Conservation (phyloP, 768 basidiomycete genomes). For the Clavulina sp. region DNA sequence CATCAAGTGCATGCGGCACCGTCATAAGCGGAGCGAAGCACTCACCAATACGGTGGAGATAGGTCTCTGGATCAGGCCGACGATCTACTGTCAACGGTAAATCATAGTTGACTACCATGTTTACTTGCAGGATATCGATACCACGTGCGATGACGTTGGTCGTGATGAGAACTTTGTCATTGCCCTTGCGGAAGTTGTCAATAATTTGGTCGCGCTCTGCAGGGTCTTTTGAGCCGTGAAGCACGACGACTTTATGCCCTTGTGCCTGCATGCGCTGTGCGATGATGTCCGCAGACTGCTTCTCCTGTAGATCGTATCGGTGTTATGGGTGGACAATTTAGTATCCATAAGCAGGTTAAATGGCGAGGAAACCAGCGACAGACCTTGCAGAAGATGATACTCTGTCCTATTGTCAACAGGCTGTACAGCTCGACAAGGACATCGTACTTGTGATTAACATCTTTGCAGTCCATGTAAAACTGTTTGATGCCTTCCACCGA, state of each 20-base stretch:
- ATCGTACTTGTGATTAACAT: constrained; percentile 89
- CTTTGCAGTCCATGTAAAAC: constrained; percentile 91
- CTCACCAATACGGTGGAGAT: constrained; percentile 92
- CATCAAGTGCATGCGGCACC: not conserved
- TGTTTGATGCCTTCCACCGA: constrained; percentile 89
- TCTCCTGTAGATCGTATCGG: too few species aligned
- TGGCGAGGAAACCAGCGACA: constrained; percentile 14
- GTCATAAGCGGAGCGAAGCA: constrained; percentile 9
- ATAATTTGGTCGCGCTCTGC: constrained; percentile 80
- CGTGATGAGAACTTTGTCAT: constrained; percentile 93
- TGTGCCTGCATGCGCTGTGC: constrained; percentile 78
- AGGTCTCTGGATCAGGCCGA: constrained; percentile 82
- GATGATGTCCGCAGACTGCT: constrained; percentile 84
- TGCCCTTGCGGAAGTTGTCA: constrained; percentile 89
- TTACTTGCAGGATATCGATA: constrained; percentile 96
- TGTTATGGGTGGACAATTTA: too few species aligned
- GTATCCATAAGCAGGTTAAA: not conserved
- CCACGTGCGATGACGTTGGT: constrained; percentile 98
- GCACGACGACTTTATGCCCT: constrained; percentile 89
- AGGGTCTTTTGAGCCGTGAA: constrained; percentile 89
- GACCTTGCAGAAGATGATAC: constrained; percentile 95
- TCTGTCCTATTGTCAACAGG: constrained; percentile 87
- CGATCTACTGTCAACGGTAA: constrained; percentile 74
- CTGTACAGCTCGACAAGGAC: constrained; percentile 81
- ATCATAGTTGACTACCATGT: constrained; percentile 99